Conservation (phyloP, 1,139 yeast genomes). For the Saccharomyces hybrid region DNA sequence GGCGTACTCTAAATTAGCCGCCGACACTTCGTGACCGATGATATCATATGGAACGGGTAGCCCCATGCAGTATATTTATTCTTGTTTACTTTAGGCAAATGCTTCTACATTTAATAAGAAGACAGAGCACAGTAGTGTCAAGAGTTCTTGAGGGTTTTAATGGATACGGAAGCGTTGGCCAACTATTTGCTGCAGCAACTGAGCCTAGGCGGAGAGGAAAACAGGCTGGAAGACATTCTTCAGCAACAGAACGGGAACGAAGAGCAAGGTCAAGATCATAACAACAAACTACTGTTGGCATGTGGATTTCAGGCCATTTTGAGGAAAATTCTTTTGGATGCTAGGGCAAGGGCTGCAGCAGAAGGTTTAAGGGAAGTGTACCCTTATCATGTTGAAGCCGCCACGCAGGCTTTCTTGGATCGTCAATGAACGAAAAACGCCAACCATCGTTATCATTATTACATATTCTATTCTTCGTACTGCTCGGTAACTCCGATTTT, state of each 20-base stretch:
- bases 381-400: conserved; percentile 18
- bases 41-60: background rate
- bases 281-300: conserved; percentile 14
- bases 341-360: conserved; percentile 15
- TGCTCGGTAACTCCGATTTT: background rate
- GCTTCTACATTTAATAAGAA: background rate
- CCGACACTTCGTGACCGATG: background rate
- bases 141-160: background rate
- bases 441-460: background rate
- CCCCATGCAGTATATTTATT: background rate
- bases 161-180: background rate
- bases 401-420: conserved; percentile 10
- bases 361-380: conserved; percentile 16
- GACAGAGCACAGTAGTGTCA: background rate
- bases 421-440: background rate
- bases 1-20: background rate
- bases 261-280: conserved; percentile 10
- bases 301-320: conserved; percentile 17
- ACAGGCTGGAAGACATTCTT: conserved; percentile 6
- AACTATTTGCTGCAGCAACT: background rate
- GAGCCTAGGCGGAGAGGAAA: conserved; percentile 1
- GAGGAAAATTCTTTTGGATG: conserved; percentile 13
- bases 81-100: background rate
- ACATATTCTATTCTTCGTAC: background rate
- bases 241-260: conserved; percentile 6